Conservation (phyloP, 2,329 filamentous ascomycete genomes). For the Zymoseptoria tritici region DNA sequence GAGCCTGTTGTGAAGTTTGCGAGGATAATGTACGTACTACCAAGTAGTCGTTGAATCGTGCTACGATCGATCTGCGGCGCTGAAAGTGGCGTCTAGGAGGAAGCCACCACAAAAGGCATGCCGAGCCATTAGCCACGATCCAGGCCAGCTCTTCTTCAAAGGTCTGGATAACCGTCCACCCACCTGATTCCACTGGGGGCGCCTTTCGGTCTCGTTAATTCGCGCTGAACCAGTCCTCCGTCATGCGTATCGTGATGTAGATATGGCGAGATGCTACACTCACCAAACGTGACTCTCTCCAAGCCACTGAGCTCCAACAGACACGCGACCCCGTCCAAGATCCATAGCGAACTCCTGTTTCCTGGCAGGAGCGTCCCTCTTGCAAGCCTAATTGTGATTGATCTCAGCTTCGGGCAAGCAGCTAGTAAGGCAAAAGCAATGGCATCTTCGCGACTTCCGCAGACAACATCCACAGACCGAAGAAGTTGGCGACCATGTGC, state of each 20-base stretch:
- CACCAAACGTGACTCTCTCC: conserved; percentile 17
- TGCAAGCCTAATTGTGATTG: conserved; percentile 18
- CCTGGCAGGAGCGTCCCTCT: conserved; percentile 16
- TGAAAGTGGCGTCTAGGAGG: no score
- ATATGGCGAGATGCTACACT: conserved; percentile 7
- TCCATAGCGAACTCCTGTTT: conserved; percentile 18
- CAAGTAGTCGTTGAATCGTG: not conserved
- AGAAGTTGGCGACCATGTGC: conserved; percentile 20
- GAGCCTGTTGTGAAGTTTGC: conserved; percentile 3
- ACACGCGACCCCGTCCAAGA: conserved; percentile 21
- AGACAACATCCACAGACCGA: conserved; percentile 20
- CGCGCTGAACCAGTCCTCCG: conserved; percentile 16
- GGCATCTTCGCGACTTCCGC: conserved; percentile 24
- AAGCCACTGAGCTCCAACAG: conserved; percentile 24
- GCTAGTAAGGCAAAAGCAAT: conserved; percentile 26
- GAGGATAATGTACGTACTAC: not conserved
- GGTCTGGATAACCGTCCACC: conserved; percentile 17
- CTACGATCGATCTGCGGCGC: no score
- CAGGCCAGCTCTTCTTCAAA: conserved; percentile 5
- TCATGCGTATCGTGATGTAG: conserved; percentile 18
- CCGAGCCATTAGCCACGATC: no score
- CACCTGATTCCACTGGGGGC: conserved; percentile 17
- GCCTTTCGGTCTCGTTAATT: conserved; percentile 19
- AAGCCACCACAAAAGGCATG: no score
- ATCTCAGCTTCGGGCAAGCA: conserved; percentile 19